A percentile compares a stretch with the other conserved stretches of the same genome.
Evolutionary conservation across 2,329 filamentous ascomycete genomes (phyloP).

Genomic region (Aspergillus sp.): DNA sequence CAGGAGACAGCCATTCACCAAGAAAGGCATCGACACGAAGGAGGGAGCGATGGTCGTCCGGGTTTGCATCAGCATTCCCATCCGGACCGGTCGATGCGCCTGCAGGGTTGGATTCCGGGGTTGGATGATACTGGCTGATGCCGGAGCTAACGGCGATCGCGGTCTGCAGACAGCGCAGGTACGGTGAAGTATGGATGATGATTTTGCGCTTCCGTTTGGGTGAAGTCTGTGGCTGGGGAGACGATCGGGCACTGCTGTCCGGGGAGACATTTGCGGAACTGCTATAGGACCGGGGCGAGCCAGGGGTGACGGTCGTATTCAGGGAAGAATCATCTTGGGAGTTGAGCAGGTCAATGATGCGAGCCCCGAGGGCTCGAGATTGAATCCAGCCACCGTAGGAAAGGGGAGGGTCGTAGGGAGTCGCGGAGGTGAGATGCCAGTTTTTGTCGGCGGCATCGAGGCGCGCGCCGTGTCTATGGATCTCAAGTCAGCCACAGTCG

Average conservation of each 20-base stretch:
- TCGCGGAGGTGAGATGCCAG: slow-evolving; percentile 89
- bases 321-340: slow-evolving; percentile 33
- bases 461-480: slow-evolving; percentile 75
- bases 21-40: slow-evolving; percentile 86
- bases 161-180: slow-evolving; percentile 85
- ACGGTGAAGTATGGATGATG: slow-evolving; percentile 89
- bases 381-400: slow-evolving; percentile 94
- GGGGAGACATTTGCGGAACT: not conserved
- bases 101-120: slow-evolving; percentile 2
- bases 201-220: slow-evolving; percentile 61
- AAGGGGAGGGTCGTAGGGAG: slow-evolving; percentile 90
- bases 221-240: not conserved
- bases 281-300: not conserved
- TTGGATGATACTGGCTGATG: slow-evolving; percentile 48
- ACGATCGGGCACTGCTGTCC: not conserved
- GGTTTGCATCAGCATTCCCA: not conserved
- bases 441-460: slow-evolving; percentile 90
- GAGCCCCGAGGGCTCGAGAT: slow-evolving; percentile 69
- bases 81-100: not conserved
- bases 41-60: slow-evolving; percentile 16
- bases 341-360: slow-evolving; percentile 68
- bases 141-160: slow-evolving; percentile 82
- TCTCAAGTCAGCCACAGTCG: slow-evolving; percentile 1
- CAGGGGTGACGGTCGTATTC: not conserved
- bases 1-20: slow-evolving; percentile 88